Percentiles rank a stretch among this genome's conserved stretches.
Conservation (phyloP, 1,139 yeast genomes). For the Scheffersomyces illinoinensis region DNA sequence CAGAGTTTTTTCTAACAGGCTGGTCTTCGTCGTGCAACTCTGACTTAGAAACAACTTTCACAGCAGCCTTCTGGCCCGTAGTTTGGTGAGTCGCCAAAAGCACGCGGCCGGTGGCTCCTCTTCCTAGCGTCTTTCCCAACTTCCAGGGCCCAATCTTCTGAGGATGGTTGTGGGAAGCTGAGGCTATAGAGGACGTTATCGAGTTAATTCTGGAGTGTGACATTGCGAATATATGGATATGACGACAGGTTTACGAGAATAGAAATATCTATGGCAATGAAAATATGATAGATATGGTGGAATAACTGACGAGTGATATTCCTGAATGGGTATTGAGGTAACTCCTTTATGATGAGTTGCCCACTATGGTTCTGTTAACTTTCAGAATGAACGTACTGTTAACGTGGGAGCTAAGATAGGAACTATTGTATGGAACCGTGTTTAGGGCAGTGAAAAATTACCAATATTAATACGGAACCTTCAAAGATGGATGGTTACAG, state of each 20-base stretch:
- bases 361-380: neutral
- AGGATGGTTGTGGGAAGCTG: slow-evolving; percentile 40
- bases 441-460: too few species aligned
- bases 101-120: slow-evolving; percentile 83
- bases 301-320: neutral
- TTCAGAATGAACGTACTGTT: too few species aligned
- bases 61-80: slow-evolving; percentile 78
- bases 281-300: neutral
- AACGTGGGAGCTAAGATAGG: too few species aligned
- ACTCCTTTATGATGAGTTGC: neutral
- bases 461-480: neutral
- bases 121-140: slow-evolving; percentile 74
- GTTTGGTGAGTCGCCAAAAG: slow-evolving; percentile 66
- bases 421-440: too few species aligned
- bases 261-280: neutral
- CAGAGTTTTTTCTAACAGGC: slow-evolving; percentile 33
- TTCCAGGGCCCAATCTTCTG: slow-evolving; percentile 76
- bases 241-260: neutral
- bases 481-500: neutral
- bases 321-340: neutral
- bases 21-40: slow-evolving; percentile 46
- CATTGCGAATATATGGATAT: slow-evolving; percentile 16
- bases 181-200: slow-evolving; percentile 36
- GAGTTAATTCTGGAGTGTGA: slow-evolving; percentile 45
- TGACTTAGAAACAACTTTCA: slow-evolving; percentile 73